phyloP scores from a whole-genome alignment of 352 stramenopile genomes.

The Globisporangium rhizosaccharum region DNA sequence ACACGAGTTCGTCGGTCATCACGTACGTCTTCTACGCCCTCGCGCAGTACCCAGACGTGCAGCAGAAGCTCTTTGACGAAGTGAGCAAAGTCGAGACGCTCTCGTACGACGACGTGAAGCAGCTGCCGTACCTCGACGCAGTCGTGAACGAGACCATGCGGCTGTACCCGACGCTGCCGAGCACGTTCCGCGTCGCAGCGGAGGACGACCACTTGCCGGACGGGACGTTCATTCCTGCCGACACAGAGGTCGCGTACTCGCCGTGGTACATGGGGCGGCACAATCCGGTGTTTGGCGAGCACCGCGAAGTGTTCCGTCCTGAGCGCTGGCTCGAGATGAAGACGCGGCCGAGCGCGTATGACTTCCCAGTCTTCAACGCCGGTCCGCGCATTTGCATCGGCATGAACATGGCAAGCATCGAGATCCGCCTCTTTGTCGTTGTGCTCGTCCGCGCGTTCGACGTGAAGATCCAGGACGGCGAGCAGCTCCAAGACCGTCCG shows the following conservation, averaged over 20 bases:
- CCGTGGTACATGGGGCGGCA: conserved; percentile 51
- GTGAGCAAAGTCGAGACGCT: conserved; percentile 11
- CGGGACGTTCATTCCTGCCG: conserved; percentile 30
- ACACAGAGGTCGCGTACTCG: conserved; percentile 56
- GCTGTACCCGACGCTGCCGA: conserved; percentile 64
- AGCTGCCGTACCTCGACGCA: conserved; percentile 58
- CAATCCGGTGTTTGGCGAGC: conserved; percentile 8
- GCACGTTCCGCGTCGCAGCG: conserved; percentile 44
- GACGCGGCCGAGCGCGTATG: conserved; percentile 52
- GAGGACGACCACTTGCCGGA: conserved; percentile 10
- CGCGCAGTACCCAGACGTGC: conserved; percentile 41
- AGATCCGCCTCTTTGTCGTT: conserved; percentile 59
- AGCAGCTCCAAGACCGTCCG: conserved; percentile 29
- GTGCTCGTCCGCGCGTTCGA: conserved; percentile 38
- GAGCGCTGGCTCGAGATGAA: conserved; percentile 67
- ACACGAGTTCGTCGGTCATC: conserved; percentile 3
- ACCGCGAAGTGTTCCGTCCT: conserved; percentile 50
- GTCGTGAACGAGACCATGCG: conserved; percentile 68
- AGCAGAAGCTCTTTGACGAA: conserved; percentile 50
- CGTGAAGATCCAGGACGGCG: conserved; percentile 31
- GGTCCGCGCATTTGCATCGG: conserved; percentile 65
- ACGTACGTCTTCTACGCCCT: conserved; percentile 31
- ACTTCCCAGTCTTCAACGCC: conserved; percentile 76
- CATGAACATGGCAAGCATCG: conserved; percentile 67
- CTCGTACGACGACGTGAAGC: conserved; percentile 48